A percentile compares a stretch with the other conserved stretches of the same genome.
Conservation (phyloP, 495 filamentous ascomycete species). For the Aspergillus affinis region DNA sequence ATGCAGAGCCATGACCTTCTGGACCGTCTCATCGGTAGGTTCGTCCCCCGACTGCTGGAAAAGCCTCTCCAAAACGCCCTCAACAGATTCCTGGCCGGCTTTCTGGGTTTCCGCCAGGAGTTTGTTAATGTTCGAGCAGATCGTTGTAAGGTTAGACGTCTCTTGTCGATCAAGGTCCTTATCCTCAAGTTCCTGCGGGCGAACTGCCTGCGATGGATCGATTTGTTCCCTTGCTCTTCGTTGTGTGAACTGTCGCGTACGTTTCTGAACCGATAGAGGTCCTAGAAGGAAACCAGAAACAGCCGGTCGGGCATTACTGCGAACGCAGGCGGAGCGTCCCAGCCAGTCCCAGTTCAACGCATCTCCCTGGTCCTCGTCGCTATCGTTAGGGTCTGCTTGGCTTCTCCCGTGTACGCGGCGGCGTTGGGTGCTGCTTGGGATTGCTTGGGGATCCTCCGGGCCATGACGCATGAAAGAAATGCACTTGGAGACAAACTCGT, state of each 20-base stretch:
- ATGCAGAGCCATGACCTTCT: conserved; percentile 51
- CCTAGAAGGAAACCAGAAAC: conserved; percentile 85
- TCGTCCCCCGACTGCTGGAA: conserved; percentile 31
- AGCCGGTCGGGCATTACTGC: conserved; percentile 68
- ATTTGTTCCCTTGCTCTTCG: conserved; percentile 62
- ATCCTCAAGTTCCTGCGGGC: conserved; percentile 70
- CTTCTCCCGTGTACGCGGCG: conserved; percentile 31
- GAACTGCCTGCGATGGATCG: conserved; percentile 59
- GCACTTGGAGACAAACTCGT: conserved; percentile 91
- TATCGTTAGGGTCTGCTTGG: conserved; percentile 47
- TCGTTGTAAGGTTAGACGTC: conserved; percentile 68
- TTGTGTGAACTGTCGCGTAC: conserved; percentile 64
- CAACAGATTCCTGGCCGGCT: conserved; percentile 32
- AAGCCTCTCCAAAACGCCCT: conserved; percentile 21
- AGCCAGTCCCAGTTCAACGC: conserved; percentile 86
- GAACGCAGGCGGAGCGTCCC: conserved; percentile 72
- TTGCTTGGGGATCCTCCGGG: conserved; percentile 24
- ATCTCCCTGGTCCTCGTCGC: conserved; percentile 64
- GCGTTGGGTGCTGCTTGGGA: conserved; percentile 28
- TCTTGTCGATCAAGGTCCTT: conserved; percentile 71
- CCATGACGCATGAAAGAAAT: conserved; percentile 80
- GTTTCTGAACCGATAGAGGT: conserved; percentile 85
- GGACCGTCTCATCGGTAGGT: conserved; percentile 32
- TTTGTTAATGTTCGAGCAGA: conserved; percentile 63
- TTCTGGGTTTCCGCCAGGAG: conserved; percentile 40